Evolutionary conservation across 305 asterid genomes (phyloP).

Genomic region (Fraxinus angustifolia): DNA sequence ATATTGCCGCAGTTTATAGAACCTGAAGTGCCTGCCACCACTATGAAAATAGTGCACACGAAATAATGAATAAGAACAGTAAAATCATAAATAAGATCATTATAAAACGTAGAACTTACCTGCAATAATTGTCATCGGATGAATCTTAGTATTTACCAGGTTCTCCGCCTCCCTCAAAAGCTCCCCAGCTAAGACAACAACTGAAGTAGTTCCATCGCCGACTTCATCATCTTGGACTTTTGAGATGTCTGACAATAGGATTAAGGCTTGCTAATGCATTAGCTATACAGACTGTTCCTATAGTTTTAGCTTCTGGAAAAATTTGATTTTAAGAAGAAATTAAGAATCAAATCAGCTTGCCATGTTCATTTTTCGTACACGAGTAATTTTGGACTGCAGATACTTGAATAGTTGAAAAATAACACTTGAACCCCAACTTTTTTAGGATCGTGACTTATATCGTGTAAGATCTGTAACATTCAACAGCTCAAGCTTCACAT

Average conservation of each 20-base stretch:
- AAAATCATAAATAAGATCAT: not conserved
- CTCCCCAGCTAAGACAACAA: constrained; percentile 92
- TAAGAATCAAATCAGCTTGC: constrained; percentile 1
- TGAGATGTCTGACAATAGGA: constrained; percentile 59
- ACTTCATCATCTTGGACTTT: constrained; percentile 98
- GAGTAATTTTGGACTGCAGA: not conserved
- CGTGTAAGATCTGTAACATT: not conserved
- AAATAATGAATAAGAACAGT: not conserved
- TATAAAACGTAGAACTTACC: constrained; percentile 38
- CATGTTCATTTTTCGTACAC: not conserved
- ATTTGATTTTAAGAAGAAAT: not conserved
- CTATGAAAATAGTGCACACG: not conserved
- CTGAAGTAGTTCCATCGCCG: constrained; percentile 97
- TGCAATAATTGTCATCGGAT: constrained; percentile 85
- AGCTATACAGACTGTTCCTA: not conserved
- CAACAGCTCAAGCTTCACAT: not conserved
- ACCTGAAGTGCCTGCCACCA: not conserved
- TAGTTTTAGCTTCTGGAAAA: not conserved
- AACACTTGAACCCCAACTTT: not conserved
- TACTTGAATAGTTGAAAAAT: not conserved
- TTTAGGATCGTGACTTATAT: not conserved
- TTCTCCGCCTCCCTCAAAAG: constrained; percentile 94
- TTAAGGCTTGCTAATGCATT: constrained; percentile 32
- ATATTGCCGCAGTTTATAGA: not conserved
- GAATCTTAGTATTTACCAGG: constrained; percentile 78